These are phyloP conservation scores for Chytriomyces sp. DNA, from an alignment of 192 early-diverging fungal species.

Conservation along the genomic window DNA sequence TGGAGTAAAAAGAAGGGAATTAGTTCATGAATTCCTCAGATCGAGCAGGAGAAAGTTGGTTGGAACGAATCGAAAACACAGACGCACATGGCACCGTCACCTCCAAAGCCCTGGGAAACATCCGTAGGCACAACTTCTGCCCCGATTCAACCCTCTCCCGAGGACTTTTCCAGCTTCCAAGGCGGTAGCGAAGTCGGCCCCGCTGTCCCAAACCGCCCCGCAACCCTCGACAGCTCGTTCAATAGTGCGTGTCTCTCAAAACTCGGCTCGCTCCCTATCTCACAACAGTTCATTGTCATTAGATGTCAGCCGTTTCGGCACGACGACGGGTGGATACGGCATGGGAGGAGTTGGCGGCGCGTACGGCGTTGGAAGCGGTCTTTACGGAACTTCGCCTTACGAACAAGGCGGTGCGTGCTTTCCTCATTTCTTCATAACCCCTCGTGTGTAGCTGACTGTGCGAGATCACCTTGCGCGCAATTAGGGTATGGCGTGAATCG, in stretches of 20 bases:
- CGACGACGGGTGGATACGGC: neutral
- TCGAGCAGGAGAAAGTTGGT: no score
- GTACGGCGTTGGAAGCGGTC: constrained; percentile 10
- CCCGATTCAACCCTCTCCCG: neutral
- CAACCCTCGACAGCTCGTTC: neutral
- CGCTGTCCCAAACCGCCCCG: constrained; percentile 15
- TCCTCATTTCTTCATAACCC: neutral
- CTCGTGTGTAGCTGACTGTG: no score
- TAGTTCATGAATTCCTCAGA: no score
- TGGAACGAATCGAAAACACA: no score
- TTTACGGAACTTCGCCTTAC: constrained; percentile 27
- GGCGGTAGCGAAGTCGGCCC: neutral
- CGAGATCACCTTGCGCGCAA: neutral
- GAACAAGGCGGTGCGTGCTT: constrained; percentile 5
- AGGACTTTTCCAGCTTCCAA: neutral
- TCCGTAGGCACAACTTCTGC: constrained; percentile 18
- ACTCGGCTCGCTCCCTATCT: neutral
- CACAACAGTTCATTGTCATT: neutral
- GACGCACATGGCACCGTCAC: constrained; percentile 1
- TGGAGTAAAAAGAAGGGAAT: no score
- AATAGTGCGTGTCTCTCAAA: neutral
- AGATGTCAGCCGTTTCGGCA: neutral
- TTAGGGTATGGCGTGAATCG: constrained; percentile 22
- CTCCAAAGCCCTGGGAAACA: constrained; percentile 32
- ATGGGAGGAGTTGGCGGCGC: neutral